phyloP scores from a whole-genome alignment of 495 filamentous ascomycete species.

The Poronia punctata region DNA sequence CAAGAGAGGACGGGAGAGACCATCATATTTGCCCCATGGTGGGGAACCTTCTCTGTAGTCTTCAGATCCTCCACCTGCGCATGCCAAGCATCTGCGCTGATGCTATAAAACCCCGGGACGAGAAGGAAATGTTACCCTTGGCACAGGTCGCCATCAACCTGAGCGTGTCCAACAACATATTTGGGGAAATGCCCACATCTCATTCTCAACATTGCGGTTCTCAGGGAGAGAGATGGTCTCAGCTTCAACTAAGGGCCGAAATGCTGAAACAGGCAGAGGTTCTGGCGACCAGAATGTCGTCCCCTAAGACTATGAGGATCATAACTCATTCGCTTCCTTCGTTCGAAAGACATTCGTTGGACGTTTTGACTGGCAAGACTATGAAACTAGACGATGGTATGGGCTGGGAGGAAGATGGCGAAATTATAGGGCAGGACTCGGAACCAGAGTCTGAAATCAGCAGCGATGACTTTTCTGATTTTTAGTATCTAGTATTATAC shows the following conservation, averaged over 20 bases:
- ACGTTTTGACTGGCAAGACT: constrained; percentile 3
- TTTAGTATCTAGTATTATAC: too few species aligned
- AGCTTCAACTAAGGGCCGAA: constrained; percentile 1
- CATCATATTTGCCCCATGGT: not conserved
- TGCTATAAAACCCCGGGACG: not conserved
- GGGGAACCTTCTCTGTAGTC: not conserved
- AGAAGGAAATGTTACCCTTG: not conserved
- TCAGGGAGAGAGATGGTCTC: not conserved
- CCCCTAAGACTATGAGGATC: not conserved
- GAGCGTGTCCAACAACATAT: not conserved
- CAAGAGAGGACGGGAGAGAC: not conserved
- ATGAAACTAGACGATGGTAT: not conserved
- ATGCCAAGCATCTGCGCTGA: constrained; percentile 6
- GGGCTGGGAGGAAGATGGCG: constrained; percentile 4
- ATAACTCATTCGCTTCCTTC: not conserved
- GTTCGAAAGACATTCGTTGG: not conserved
- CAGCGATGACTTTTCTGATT: not conserved
- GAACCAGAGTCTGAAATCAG: not conserved
- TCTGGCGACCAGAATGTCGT: not conserved
- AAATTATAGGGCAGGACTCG: not conserved
- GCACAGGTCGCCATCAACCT: not conserved
- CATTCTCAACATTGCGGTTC: not conserved
- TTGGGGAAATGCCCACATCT: not conserved
- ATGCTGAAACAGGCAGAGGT: not conserved
- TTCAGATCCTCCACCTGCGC: not conserved